Conservation (phyloP, 805 yeast species). For the Kodamaea neixiangensis region DNA sequence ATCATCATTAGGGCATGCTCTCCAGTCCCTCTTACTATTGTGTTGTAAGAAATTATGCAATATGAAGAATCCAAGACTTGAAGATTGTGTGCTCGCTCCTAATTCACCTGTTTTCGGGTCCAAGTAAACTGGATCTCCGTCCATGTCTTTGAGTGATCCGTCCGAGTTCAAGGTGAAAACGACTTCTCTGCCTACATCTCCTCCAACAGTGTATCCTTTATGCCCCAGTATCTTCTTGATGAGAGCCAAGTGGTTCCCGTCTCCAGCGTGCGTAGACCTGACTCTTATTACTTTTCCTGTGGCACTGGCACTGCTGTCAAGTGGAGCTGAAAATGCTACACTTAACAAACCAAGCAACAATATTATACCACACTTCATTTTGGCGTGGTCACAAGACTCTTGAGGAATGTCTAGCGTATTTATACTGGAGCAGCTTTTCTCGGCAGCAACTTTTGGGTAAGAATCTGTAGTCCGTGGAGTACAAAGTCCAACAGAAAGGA, state of each 20-base stretch:
- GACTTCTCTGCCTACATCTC: conserved; percentile 2
- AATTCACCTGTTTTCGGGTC: background rate
- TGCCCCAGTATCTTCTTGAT: conserved; percentile 2
- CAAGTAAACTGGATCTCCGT: conserved; percentile 4
- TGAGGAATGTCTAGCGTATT: background rate
- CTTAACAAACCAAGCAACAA: background rate
- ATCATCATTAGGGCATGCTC: conserved; percentile 5
- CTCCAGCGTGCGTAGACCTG: conserved; percentile 7
- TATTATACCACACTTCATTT: background rate
- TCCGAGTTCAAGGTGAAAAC: conserved; percentile 1
- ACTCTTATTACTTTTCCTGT: background rate
- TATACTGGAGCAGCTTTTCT: background rate
- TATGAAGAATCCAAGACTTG: conserved; percentile 6
- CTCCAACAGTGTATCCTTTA: conserved; percentile 2
- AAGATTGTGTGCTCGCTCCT: background rate
- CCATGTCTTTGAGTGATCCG: conserved; percentile 7
- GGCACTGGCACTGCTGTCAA: too few species aligned
- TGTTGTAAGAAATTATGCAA: conserved; percentile 8
- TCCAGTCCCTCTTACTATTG: conserved; percentile 6
- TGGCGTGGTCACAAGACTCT: background rate
- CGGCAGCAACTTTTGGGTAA: background rate
- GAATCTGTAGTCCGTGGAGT: background rate
- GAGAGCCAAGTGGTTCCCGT: conserved; percentile 8
- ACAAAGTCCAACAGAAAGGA: background rate
- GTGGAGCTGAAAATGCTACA: background rate